A percentile compares a stretch with the other conserved stretches of the same genome.
Conservation (phyloP, 176 grass and related monocot genomes). For the Carex myosuroides region DNA sequence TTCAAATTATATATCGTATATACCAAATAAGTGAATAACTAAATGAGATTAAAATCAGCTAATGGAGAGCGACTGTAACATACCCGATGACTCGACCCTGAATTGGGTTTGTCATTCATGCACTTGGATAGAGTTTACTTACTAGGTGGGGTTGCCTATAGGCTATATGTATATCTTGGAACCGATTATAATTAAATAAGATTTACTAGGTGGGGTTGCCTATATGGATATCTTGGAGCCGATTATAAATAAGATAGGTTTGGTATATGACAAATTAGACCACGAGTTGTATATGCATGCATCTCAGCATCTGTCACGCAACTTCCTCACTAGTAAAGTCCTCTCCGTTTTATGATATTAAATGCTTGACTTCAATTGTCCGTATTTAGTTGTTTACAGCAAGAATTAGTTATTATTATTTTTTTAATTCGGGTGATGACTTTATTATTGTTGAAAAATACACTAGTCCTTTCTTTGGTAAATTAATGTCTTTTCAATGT, state of each 20-base stretch:
- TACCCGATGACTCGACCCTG: too few relatives aligned
- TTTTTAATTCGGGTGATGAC: too few relatives aligned
- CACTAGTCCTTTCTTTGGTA: not conserved
- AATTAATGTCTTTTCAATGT: not conserved
- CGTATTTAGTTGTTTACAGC: not conserved
- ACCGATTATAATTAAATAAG: not conserved
- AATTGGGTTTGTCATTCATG: not conserved
- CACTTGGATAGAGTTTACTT: not conserved
- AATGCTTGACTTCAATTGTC: too few relatives aligned
- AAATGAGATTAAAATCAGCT: too few relatives aligned
- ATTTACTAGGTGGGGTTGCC: not conserved
- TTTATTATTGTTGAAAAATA: too few relatives aligned
- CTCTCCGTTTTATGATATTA: not conserved
- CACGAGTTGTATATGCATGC: not conserved
- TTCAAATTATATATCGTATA: too few relatives aligned
- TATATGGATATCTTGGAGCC: not conserved
- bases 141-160: not conserved
- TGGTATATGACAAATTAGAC: not conserved
- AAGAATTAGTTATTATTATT: too few relatives aligned
- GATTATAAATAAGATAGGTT: not conserved
- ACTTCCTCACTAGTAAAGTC: not conserved
- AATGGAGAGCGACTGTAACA: too few relatives aligned
- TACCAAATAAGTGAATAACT: too few relatives aligned
- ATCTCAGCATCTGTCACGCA: not conserved
- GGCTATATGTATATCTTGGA: not conserved